phyloP scores from a whole-genome alignment of 495 filamentous ascomycete genomes.

The Parathielavia appendiculata region DNA sequence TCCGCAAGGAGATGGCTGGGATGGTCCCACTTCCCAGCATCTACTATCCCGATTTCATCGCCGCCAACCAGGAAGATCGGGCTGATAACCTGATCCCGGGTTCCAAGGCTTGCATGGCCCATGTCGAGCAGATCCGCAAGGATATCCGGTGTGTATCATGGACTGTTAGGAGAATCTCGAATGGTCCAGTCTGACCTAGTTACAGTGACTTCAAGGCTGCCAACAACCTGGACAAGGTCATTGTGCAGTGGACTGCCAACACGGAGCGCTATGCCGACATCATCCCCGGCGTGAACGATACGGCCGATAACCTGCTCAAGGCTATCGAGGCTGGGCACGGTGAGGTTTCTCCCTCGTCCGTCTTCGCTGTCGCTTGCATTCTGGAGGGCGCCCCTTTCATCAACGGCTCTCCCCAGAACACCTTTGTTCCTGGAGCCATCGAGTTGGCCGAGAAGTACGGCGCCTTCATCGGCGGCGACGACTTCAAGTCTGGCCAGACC shows the following conservation, averaged over 20 bases:
- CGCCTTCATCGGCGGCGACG: conserved; percentile 94
- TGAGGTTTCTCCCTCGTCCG: conserved; percentile 87
- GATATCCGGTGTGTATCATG: conserved; percentile 69
- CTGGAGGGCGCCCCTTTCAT: conserved; percentile 91
- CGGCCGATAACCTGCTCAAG: conserved; percentile 85
- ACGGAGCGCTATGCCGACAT: conserved; percentile 94
- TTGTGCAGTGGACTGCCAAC: conserved; percentile 98
- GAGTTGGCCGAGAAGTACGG: conserved; percentile 81
- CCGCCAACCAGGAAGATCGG: conserved; percentile 95
- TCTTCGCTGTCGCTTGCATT: conserved; percentile 93
- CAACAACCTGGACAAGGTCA: conserved; percentile 87
- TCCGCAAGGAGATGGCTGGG: conserved; percentile 86
- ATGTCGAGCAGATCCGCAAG: conserved; percentile 89
- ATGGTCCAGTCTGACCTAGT: neutral
- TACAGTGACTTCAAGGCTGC: conserved; percentile 82
- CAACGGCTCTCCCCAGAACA: conserved; percentile 99
- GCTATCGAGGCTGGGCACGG: conserved; percentile 80
- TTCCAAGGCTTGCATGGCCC: conserved; percentile 72
- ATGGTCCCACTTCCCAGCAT: conserved; percentile 90
- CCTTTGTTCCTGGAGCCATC: conserved; percentile 90
- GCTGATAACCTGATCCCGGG: conserved; percentile 88
- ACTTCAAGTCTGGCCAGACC: conserved; percentile 99
- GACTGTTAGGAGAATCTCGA: neutral
- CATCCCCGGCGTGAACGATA: conserved; percentile 87
- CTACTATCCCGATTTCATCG: conserved; percentile 99